Evolutionary conservation across 805 yeast genomes (phyloP), one percentile per base, ranked within the genome.

Genomic region (Yarrowia yakushimensis): DNA sequence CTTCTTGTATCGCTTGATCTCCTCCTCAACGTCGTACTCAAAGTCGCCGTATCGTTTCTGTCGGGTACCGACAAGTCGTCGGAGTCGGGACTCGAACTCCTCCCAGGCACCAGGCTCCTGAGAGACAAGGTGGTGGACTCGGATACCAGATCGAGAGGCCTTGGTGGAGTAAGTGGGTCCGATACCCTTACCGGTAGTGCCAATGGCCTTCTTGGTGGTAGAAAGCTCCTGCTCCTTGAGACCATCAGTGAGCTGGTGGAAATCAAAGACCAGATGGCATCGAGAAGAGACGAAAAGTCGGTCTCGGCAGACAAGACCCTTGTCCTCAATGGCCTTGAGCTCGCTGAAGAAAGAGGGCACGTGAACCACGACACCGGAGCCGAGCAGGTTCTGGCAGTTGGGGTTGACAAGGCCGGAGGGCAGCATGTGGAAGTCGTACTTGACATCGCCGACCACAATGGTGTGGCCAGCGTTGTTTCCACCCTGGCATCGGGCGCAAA

Each of bases 391-490:
- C 69, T 81, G 77, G 78, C 99, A 94, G 63, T 88, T 87, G 65
- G 94, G 91, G 74, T 94, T 94, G 65, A 94, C 96, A 67, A 94
- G 82, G n/a, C 99, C 99, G 10, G 97, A 90, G 18, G 99, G 99
- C 66, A 94, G 83, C 97, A 94, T 93, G 78, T 94, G 99, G 87
- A 94, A 94, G 75, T 94, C 99, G 74, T 92, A 94, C 77, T 91
- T 93, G 71, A 81, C 82, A 48, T 85, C 87, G 65, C 85, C 85
- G 59, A 91, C 99, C 54, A 94, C 97, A 71, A 94, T 94, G 45
- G 99, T 94, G 76, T 94, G 99, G 34, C 99, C 99, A 28, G 99
- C 99, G 74, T 94, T 94, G 81, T 94, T 94, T 72, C 99, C 99
- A 76, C 99, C 99, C 74, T 76, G 80, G 78, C 98, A 93, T 75